Base-by-base conservation (phyloP, 345 rosid species). In the Populus pruinosa region DNA sequence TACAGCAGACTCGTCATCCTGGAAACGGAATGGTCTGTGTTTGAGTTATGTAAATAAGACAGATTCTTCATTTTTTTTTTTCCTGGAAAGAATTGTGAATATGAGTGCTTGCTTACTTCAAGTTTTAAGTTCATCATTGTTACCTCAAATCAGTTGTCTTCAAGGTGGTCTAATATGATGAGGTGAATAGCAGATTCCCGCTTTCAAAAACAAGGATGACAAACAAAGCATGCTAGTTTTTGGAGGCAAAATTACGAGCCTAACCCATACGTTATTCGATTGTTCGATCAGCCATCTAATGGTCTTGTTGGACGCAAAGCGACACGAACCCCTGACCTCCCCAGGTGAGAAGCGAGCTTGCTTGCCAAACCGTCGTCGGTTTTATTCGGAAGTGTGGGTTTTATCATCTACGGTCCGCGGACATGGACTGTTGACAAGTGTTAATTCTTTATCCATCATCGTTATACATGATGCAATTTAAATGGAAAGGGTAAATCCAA, bases 1-100 rank as follows among this genome's bases (percentile, higher is more conserved):
- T 25, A 74, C 50, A 61, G 64, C 49, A 41, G 5, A 50, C 61
- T 47, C 41, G 62, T 38, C 5, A 8, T 73, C 7, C 12, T 59
- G 63, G 20, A 44, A 68, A 36, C 63, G 55, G 41, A 69, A 44
- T 39, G 18, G 53, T 23, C 18, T 1, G 2, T 56, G 64, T 67
- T n/a, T 66, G 5, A 41, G 23, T n/a, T 27, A 5, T 44, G 59
- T 62, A 16, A 29, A 13, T 67, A 31, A 6, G 33, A 63, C 41
- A 6, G 16, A 1, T 23, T 75, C 70, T 81, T 81, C 66, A 47
- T 38, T 70, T 25, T 53, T 41, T 41, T 25, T 12, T 7, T 41
- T 41, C 13, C 23, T 56, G 21, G 47, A 49, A 38, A 23, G 33
- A 59, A 67, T 27, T 50, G 84, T 78, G 77, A 59, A 80, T 78